Conservation (phyloP, 768 basidiomycete species). For the Tephrocybe sp. region DNA sequence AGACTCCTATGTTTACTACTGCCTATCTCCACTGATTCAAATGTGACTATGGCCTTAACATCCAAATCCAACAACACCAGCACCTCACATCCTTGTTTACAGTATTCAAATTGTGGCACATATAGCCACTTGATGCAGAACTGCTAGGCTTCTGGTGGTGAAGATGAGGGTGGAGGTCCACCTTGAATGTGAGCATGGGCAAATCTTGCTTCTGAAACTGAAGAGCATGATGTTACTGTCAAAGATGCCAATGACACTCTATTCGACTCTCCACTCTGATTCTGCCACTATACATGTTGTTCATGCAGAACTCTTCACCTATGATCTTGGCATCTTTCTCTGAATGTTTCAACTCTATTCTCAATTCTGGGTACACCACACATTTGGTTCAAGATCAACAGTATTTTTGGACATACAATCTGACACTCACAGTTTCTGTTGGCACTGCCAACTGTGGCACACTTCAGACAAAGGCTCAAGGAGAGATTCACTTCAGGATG, state of each 20-base stretch:
- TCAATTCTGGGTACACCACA: slow-evolving; percentile 24
- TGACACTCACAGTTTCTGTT: not conserved
- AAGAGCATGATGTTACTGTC: not conserved
- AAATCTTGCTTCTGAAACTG: not conserved
- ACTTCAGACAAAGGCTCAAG: slow-evolving; percentile 8
- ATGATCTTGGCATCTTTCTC: not conserved
- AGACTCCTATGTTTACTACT: no score
- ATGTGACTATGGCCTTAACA: no score
- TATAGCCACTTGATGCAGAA: no score
- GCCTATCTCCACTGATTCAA: no score
- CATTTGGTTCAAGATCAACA: slow-evolving; percentile 18
- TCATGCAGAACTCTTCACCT: not conserved
- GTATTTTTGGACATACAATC: slow-evolving; percentile 18
- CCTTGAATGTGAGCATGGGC: no score
- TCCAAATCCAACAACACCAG: no score
- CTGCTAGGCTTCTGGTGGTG: no score
- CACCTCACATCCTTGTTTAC: no score
- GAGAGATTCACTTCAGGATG: slow-evolving; percentile 13
- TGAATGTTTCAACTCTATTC: slow-evolving; percentile 7
- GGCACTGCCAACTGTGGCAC: slow-evolving; percentile 21
- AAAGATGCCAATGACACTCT: not conserved
- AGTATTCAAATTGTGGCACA: no score
- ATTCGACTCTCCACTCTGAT: no score
- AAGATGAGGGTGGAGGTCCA: no score
- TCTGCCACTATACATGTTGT: not conserved